Conservation (phyloP, 2,329 filamentous ascomycete species). For the Xylariaceae sp. region DNA sequence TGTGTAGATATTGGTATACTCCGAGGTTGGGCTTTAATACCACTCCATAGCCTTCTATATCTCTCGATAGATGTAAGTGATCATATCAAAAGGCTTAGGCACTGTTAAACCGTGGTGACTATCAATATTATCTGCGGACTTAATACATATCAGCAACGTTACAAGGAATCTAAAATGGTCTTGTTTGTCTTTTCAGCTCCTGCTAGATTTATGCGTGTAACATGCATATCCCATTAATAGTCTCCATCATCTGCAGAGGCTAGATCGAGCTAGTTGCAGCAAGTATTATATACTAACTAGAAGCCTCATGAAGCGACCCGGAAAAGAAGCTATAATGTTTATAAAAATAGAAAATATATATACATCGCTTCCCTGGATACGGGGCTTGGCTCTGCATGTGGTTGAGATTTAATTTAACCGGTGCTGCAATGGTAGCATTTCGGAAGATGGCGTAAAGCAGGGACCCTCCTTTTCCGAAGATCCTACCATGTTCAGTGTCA, state of each 20-base stretch:
- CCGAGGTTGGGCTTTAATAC: too few relatives aligned
- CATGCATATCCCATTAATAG: not conserved
- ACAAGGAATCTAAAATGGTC: not conserved
- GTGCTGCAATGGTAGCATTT: not conserved
- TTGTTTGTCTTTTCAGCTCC: conserved; percentile 9
- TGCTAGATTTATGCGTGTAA: not conserved
- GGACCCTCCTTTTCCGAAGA: not conserved
- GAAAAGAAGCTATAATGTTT: not conserved
- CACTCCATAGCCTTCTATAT: too few relatives aligned
- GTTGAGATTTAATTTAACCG: conserved; percentile 2
- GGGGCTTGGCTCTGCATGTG: conserved; percentile 15
- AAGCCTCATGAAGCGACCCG: too few relatives aligned
- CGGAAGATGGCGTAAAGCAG: not conserved
- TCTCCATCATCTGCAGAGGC: conserved; percentile 12
- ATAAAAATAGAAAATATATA: not conserved
- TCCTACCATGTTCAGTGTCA: conserved; percentile 4
- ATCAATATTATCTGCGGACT: too few relatives aligned
- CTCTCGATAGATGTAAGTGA: too few relatives aligned
- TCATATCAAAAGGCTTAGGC: too few relatives aligned
- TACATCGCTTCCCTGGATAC: conserved; percentile 3
- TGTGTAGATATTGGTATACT: too few relatives aligned
- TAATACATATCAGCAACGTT: conserved; percentile 1
- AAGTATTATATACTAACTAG: too few relatives aligned
- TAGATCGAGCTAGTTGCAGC: conserved; percentile 7
- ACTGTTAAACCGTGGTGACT: too few relatives aligned